A percentile compares a stretch with the other conserved stretches of the same genome.
phyloP scores from a whole-genome alignment of 2,329 filamentous ascomycete species.

The Pseudocercospora crystallina region DNA sequence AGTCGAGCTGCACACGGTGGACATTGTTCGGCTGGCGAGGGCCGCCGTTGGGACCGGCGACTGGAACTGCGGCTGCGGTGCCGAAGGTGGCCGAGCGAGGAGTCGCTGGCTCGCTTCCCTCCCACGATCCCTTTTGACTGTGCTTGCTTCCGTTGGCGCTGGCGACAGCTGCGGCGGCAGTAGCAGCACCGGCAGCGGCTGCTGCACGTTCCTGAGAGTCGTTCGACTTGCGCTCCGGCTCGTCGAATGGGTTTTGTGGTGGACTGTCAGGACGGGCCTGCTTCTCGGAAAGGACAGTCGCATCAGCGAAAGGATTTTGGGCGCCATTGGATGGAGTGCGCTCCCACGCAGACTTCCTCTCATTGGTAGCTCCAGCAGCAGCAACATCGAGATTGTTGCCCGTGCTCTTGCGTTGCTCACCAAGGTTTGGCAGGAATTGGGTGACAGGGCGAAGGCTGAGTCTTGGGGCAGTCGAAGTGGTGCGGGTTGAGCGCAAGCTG shows the following conservation, averaged over 20 bases:
- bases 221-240: slow-evolving; percentile 22
- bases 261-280: slow-evolving; percentile 25
- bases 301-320: slow-evolving; percentile 40
- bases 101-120: slow-evolving; percentile 24
- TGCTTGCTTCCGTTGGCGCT: slow-evolving; percentile 12
- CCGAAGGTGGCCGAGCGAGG: slow-evolving; percentile 31
- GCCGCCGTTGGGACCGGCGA: slow-evolving; percentile 41
- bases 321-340: slow-evolving; percentile 33
- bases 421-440: slow-evolving; percentile 72
- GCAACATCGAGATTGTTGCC: slow-evolving; percentile 35
- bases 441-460: slow-evolving; percentile 83
- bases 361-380: slow-evolving; percentile 27
- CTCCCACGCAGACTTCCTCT: slow-evolving; percentile 40
- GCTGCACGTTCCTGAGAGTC: slow-evolving; percentile 13
- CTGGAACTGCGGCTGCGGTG: slow-evolving; percentile 39
- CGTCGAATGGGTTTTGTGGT: slow-evolving; percentile 33
- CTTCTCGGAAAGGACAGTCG: slow-evolving; percentile 28
- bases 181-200: slow-evolving; percentile 6
- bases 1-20: slow-evolving; percentile 91
- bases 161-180: slow-evolving; percentile 12
- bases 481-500: slow-evolving; percentile 45
- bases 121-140: slow-evolving; percentile 21
- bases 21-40: slow-evolving; percentile 59
- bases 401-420: slow-evolving; percentile 41
- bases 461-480: slow-evolving; percentile 65